Conservation (phyloP, 1,284 basidiomycete genomes). For the Sparassis latifolia region DNA sequence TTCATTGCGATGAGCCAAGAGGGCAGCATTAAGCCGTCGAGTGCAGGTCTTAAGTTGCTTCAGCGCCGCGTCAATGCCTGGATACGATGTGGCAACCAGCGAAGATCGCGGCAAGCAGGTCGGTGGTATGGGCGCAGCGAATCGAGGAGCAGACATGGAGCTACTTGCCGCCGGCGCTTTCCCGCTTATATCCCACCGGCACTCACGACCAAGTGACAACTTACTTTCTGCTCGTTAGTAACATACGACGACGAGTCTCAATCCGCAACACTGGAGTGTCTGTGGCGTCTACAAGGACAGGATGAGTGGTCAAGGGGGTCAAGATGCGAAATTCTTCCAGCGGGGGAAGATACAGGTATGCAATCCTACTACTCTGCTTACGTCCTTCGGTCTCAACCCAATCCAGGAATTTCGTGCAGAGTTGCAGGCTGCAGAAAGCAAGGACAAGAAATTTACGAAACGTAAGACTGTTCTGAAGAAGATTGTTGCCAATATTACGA, state of each 20-base stretch:
- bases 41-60: conserved; percentile 53
- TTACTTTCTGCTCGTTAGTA: no score
- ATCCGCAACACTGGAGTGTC: neutral
- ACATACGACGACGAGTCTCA: no score
- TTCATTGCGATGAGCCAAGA: conserved; percentile 46
- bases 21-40: conserved; percentile 41
- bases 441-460: conserved; percentile 91
- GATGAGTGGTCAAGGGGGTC: conserved; percentile 58
- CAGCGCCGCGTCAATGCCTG: conserved; percentile 44
- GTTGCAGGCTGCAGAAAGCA: conserved; percentile 81
- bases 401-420: conserved; percentile 79
- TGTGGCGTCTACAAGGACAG: conserved; percentile 6
- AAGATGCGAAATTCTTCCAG: conserved; percentile 87
- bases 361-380: neutral
- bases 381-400: conserved; percentile 1
- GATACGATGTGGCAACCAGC: conserved; percentile 31
- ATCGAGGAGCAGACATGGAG: conserved; percentile 18
- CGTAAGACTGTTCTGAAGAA: conserved; percentile 92
- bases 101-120: conserved; percentile 28
- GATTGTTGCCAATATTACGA: conserved; percentile 93
- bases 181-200: neutral
- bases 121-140: conserved; percentile 17
- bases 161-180: conserved; percentile 2
- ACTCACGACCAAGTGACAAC: no score
- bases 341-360: conserved; percentile 87